phyloP scores from a whole-genome alignment of 2,329 filamentous ascomycete species.

The Pseudogymnoascus sp. region DNA sequence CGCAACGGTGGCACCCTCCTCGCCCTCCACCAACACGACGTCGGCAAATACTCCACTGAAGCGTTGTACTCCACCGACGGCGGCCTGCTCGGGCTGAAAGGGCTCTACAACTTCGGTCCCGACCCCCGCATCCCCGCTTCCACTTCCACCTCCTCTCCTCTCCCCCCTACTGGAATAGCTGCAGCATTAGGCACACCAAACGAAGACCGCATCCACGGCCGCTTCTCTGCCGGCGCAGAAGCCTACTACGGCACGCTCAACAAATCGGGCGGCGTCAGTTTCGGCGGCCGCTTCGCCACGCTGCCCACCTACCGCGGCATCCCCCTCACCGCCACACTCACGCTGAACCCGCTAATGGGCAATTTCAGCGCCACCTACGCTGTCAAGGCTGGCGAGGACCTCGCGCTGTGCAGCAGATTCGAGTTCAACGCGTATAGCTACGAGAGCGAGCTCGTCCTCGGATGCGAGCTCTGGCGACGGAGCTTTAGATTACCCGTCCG shows the following conservation, averaged over 20 bases:
- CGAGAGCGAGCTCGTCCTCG: slow-evolving; percentile 86
- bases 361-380: slow-evolving; percentile 88
- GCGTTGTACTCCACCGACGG: slow-evolving; percentile 90
- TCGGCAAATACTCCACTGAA: slow-evolving; percentile 80
- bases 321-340: slow-evolving; percentile 87
- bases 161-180: neutral
- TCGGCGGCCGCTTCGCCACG: slow-evolving; percentile 84
- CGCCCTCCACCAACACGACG: slow-evolving; percentile 70
- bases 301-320: slow-evolving; percentile 73
- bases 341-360: slow-evolving; percentile 88
- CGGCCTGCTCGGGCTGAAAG: slow-evolving; percentile 76
- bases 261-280: slow-evolving; percentile 84
- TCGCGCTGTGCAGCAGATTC: slow-evolving; percentile 82
- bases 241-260: slow-evolving; percentile 93
- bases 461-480: slow-evolving; percentile 85
- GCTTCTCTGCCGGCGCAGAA: slow-evolving; percentile 86
- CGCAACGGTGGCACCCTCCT: slow-evolving; percentile 70
- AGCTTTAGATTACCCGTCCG: slow-evolving; percentile 22
- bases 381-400: slow-evolving; percentile 72
- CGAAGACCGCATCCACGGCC: slow-evolving; percentile 61
- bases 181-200: slow-evolving; percentile 16
- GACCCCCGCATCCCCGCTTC: slow-evolving; percentile 21
- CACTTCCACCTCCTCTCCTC: slow-evolving; percentile 19
- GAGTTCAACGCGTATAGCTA: slow-evolving; percentile 99
- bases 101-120: slow-evolving; percentile 84